Evolutionary conservation across 1,139 yeast species (phyloP).

Genomic region (Pneumocystis sp.): DNA sequence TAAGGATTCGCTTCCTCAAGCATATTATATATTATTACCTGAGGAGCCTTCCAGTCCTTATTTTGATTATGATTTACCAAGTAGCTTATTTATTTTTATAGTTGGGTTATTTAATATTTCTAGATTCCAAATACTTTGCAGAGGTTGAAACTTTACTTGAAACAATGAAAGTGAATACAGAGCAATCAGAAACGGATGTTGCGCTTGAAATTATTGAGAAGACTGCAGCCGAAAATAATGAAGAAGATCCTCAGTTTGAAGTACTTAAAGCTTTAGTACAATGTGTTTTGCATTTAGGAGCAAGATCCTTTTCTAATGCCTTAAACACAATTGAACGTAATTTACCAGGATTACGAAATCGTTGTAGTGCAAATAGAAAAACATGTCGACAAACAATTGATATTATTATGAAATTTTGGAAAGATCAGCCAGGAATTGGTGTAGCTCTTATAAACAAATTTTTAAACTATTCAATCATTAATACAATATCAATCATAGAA

Average conservation of each 20-base stretch:
- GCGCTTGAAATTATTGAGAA: constrained; percentile 26
- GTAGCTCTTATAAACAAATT: constrained; percentile 36
- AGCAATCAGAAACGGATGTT: constrained; percentile 22
- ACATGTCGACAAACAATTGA: constrained; percentile 24
- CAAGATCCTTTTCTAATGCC: constrained; percentile 79
- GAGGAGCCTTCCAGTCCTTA: constrained; percentile 30
- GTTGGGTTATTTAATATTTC: not conserved
- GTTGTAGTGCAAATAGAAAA: constrained; percentile 29
- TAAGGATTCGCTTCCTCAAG: constrained; percentile 59
- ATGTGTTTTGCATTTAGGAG: constrained; percentile 67
- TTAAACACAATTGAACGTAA: constrained; percentile 52
- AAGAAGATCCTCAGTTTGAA: constrained; percentile 9
- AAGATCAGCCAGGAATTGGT: constrained; percentile 38
- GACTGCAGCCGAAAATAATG: constrained; percentile 15
- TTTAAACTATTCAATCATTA: constrained; percentile 29
- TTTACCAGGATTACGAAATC: constrained; percentile 35
- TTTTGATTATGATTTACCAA: constrained; percentile 24
- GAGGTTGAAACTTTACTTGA: constrained; percentile 20
- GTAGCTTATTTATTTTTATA: constrained; percentile 18
- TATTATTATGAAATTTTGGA: constrained; percentile 33
- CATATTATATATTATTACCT: constrained; percentile 46
- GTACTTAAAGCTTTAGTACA: constrained; percentile 45
- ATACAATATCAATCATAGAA: constrained; percentile 14
- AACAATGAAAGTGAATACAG: constrained; percentile 20
- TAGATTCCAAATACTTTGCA: constrained; percentile 13